These are phyloP conservation scores for Alternaria gansuensis DNA, from an alignment of 2,329 filamentous ascomycete species.

Conservation along the genomic window DNA sequence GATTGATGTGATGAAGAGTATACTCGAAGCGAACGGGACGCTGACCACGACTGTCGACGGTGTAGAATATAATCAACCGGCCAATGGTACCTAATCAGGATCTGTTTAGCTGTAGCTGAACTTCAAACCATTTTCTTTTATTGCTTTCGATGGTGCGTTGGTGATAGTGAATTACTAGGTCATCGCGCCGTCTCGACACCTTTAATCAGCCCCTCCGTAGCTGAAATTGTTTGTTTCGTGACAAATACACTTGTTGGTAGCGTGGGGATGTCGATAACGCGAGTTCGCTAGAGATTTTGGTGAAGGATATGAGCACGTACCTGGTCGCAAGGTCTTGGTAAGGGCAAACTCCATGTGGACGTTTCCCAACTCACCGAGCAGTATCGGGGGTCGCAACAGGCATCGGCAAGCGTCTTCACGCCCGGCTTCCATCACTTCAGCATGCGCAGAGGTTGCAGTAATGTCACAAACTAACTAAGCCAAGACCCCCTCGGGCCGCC, in stretches of 20 bases:
- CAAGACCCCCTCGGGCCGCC: background rate
- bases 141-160: background rate
- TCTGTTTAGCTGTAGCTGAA: background rate
- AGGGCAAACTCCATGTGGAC: background rate
- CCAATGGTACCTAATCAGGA: conserved; percentile 40
- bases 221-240: background rate
- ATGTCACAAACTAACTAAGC: background rate
- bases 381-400: background rate
- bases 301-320: background rate
- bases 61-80: conserved; percentile 52
- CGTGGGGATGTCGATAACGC: background rate
- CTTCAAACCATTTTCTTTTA: background rate
- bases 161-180: background rate
- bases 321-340: background rate
- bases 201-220: background rate
- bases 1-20: conserved; percentile 53
- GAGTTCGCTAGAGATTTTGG: background rate
- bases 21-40: conserved; percentile 56
- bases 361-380: background rate
- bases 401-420: background rate
- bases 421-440: background rate
- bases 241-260: background rate
- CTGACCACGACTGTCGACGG: conserved; percentile 54
- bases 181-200: background rate
- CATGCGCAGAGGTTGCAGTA: background rate